A percentile compares a stretch with the other conserved stretches of the same genome.
Evolutionary conservation across 1,284 basidiomycete species (phyloP).

Genomic region (Pterulicium gracile): DNA sequence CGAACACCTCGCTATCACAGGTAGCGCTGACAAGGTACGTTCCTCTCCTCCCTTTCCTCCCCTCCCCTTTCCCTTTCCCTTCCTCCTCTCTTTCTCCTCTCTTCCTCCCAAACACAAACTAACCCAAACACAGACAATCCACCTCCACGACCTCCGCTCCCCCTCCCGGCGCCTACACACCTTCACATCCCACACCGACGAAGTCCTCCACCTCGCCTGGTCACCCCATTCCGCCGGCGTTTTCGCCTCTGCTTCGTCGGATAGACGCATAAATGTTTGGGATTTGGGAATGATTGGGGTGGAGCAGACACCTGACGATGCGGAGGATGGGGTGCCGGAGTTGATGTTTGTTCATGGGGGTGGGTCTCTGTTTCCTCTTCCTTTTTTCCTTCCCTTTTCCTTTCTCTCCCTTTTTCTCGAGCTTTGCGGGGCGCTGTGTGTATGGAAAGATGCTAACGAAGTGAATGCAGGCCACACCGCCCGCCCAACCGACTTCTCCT

Average conservation of each 20-base stretch:
- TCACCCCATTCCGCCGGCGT: slow-evolving; percentile 87
- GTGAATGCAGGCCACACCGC: slow-evolving; percentile 66
- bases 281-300: slow-evolving; percentile 88
- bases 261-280: slow-evolving; percentile 93
- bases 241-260: slow-evolving; percentile 88
- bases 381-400: slow-evolving; percentile 13
- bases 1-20: slow-evolving; percentile 84
- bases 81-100: slow-evolving; percentile 6
- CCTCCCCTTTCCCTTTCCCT: not conserved
- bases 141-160: slow-evolving; percentile 83
- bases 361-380: slow-evolving; percentile 14
- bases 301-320: slow-evolving; percentile 96
- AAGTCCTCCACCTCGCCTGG: slow-evolving; percentile 92
- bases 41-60: slow-evolving; percentile 4
- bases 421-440: no score
- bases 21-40: slow-evolving; percentile 83
- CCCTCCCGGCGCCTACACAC: slow-evolving; percentile 79
- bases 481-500: slow-evolving; percentile 74
- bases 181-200: slow-evolving; percentile 91
- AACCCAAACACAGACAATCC: slow-evolving; percentile 53
- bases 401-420: slow-evolving; percentile 4
- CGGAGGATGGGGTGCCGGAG: slow-evolving; percentile 95
- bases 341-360: slow-evolving; percentile 89
- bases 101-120: not conserved
- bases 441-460: no score